These are phyloP conservation scores for Poa pratensis DNA, from an alignment of 176 grass and related monocot genomes.

Conservation along the genomic window DNA sequence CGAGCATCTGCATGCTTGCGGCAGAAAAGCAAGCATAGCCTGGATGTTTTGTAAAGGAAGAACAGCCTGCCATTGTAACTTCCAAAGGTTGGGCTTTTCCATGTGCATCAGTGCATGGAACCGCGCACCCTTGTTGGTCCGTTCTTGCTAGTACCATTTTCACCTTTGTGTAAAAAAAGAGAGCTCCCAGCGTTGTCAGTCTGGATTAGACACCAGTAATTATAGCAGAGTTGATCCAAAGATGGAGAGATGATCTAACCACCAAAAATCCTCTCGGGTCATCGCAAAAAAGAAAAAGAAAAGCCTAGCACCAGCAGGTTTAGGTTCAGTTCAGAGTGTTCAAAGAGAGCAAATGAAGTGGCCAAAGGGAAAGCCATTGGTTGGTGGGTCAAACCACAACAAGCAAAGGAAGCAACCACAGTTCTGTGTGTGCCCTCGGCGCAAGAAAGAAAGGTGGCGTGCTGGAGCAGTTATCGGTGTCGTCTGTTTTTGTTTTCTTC, in stretches of 20 bases:
- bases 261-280: not conserved
- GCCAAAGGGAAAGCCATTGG: not conserved
- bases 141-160: not conserved
- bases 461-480: constrained; percentile 22
- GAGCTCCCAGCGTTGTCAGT: no score
- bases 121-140: not conserved
- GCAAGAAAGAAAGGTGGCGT: constrained; percentile 34
- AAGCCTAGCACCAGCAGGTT: not conserved
- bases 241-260: constrained; percentile 15
- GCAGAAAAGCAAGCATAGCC: constrained; percentile 18
- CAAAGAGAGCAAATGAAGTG: not conserved
- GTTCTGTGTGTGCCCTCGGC: not conserved
- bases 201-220: no score
- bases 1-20: not conserved
- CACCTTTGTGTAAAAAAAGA: constrained; percentile 5
- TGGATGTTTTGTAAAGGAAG: constrained; percentile 50
- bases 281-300: not conserved
- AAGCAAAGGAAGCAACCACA: not conserved
- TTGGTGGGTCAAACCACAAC: constrained; percentile 37
- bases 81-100: constrained; percentile 41
- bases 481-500: constrained; percentile 41
- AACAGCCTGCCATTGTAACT: constrained; percentile 40
- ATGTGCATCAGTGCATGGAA: constrained; percentile 31
- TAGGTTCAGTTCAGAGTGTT: constrained; percentile 13
- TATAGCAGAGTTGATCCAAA: not conserved